Evolutionary conservation across 768 basidiomycete species (phyloP), one percentile per base, ranked within the genome.

Genomic region (Roridomyces roridus): DNA sequence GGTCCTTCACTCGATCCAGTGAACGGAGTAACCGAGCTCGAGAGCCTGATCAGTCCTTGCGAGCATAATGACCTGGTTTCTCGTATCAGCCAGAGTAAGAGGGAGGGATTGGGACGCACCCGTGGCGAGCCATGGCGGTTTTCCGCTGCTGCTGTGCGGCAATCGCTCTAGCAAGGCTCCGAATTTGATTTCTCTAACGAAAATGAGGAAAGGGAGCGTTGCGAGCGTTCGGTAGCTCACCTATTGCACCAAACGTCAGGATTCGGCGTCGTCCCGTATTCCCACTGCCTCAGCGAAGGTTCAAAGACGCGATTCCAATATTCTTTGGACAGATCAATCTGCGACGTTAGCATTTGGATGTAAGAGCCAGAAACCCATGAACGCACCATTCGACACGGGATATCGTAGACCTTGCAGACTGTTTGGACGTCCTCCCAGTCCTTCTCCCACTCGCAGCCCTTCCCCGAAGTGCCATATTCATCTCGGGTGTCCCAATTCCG

Each of bases 291-390:
- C 35, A 98, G 68, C 3, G 93, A 85, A 3, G 95, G 96, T 65
- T 94, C 89, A 64, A 98, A 98, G 15, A 98, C 94, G 28, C 85
- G 80, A 12, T 80, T 85, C 96, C 96, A 98, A 65, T 97, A 98
- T 70, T 96, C 88, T 48, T 80, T 83, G 3, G 89, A 89, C n/a
- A 98, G 77, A 68, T 98, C 96, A 39, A 96, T 76, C 91, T 94
- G 51, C 6, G 58, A 37, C 25, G 36, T 57, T 48, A 63, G 20
- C 3, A 42, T 52, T 18, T 24, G 9, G 59, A n/a, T n/a, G n/a
- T 40, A 28, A 28, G 18, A 18, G 29, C 40, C 36, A 18, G 18
- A 15, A 7, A 18, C 44, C 14, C 24, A 9, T 39, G 1, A 50
- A 49, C 21, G 46, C 56, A 93, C 93, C 83, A 94, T 79, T 63